Evolutionary conservation across 2,329 filamentous ascomycete genomes (phyloP), one percentile per base, ranked within the genome.

Genomic region (Daldinia sp.): DNA sequence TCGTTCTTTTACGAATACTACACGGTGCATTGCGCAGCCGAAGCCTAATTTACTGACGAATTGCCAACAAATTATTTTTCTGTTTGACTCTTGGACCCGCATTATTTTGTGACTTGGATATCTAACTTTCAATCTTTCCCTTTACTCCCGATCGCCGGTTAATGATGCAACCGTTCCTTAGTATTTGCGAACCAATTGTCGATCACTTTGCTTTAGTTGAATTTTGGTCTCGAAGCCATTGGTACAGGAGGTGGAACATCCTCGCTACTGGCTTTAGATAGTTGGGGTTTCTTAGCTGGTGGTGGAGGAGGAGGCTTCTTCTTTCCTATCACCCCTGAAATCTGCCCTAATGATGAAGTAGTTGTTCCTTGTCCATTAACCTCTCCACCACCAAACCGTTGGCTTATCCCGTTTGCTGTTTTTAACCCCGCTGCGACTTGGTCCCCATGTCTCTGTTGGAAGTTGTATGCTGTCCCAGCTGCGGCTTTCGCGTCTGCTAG

Each of bases 361-460:
- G 68, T 20, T 3, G 56, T 26, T 18, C 30, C 57, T 20, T 63
- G 67, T 5, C 23, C 54, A 15, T 51, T 54, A 12, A 28, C 42
- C 12, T 44, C 65, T 10, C 12, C 39, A 15, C 35, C 42, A n/a
- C 58, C 44, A 26, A 46, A 91, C 75, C 88, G 90, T 74, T 90
- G 85, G 61, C 89, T 87, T 62, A 90, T 73, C 1, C 80, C 82
- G 67, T 85, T 87, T 3, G 89, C 89, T 20, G 83, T 84, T 74
- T 84, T 82, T 73, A 85, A 83, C 0, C 90, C 90, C 5, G 86
- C 81, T 1, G 87, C 85, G 5, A 92, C 87, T 76, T 92, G 89
- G 18, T 90, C 90, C 3, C 90, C 88, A 73, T 93, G 90, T 30
- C 90, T 82, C 76, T 92, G 88, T 13, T 89, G 88, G 78, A 93